phyloP scores from a whole-genome alignment of 2,329 filamentous ascomycete species.

The Ramularia collo-cygni region DNA sequence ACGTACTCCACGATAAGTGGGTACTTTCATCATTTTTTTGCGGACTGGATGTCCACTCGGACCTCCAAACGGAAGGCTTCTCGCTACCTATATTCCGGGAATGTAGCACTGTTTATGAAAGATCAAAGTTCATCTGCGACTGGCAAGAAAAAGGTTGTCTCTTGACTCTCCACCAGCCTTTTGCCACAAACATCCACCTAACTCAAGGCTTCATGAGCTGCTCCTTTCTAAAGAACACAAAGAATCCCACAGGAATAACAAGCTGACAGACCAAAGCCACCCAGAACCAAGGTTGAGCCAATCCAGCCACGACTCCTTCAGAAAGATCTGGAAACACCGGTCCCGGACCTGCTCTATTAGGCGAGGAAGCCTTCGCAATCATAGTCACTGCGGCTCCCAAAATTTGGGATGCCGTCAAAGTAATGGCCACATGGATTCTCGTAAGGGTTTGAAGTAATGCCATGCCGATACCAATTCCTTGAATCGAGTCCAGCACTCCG shows the following conservation, averaged over 20 bases:
- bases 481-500: conserved; percentile 55
- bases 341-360: conserved; percentile 53
- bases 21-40: too few relatives aligned
- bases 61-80: too few relatives aligned
- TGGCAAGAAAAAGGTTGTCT: too few relatives aligned
- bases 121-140: too few relatives aligned
- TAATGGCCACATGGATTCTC: conserved; percentile 54
- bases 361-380: conserved; percentile 50
- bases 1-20: too few relatives aligned
- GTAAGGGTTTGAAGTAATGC: conserved; percentile 55
- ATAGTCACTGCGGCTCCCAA: conserved; percentile 55
- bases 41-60: too few relatives aligned
- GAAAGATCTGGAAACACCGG: conserved; percentile 55
- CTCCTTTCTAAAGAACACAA: conserved; percentile 14
- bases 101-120: too few relatives aligned
- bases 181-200: too few relatives aligned
- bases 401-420: conserved; percentile 54
- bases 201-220: conserved; percentile 13
- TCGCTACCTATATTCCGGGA: too few relatives aligned
- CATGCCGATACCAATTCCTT: conserved; percentile 60
- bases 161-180: too few relatives aligned
- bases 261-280: conserved; percentile 10
- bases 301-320: conserved; percentile 32
- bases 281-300: conserved; percentile 14
- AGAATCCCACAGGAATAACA: conserved; percentile 11